These are phyloP conservation scores for Haplosporangium gracile DNA, from an alignment of 192 early-diverging fungal species.

Conservation along the genomic window DNA sequence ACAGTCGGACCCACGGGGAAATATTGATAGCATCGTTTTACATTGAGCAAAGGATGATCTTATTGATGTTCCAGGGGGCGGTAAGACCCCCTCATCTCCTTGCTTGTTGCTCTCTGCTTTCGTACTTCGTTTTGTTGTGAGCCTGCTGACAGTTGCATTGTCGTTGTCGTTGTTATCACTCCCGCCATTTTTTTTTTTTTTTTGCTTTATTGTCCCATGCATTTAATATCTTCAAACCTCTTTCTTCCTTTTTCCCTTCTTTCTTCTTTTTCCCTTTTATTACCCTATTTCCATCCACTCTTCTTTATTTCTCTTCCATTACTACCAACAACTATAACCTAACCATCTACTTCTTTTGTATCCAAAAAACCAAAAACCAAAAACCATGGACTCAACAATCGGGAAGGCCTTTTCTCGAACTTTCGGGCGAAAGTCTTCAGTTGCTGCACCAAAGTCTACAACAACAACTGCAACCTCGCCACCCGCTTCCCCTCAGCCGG, in stretches of 20 bases:
- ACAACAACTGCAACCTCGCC: background rate
- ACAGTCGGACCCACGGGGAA: too few species aligned
- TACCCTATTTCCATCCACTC: background rate
- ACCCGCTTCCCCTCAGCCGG: background rate
- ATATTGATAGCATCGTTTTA: too few species aligned
- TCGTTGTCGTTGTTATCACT: background rate
- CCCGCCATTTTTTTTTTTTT: background rate
- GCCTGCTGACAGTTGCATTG: too few species aligned
- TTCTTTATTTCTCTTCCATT: background rate
- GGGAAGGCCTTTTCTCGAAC: slow-evolving; percentile 24
- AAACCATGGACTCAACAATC: slow-evolving; percentile 8
- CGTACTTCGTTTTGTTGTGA: too few species aligned
- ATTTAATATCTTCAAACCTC: background rate
- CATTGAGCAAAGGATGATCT: too few species aligned
- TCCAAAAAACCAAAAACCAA: slow-evolving; percentile 8
- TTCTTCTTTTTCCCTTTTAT: background rate
- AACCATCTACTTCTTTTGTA: background rate
- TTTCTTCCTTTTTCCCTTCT: background rate
- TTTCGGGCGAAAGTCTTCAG: background rate
- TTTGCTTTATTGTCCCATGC: background rate
- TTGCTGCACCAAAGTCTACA: background rate
- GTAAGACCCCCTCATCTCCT: too few species aligned
- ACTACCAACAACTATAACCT: background rate
- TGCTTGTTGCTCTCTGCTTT: too few species aligned
- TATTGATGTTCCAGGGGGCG: too few species aligned